Evolutionary conservation across 495 filamentous ascomycete genomes (phyloP).

Genomic region (Hyaloscypha hepaticicola): DNA sequence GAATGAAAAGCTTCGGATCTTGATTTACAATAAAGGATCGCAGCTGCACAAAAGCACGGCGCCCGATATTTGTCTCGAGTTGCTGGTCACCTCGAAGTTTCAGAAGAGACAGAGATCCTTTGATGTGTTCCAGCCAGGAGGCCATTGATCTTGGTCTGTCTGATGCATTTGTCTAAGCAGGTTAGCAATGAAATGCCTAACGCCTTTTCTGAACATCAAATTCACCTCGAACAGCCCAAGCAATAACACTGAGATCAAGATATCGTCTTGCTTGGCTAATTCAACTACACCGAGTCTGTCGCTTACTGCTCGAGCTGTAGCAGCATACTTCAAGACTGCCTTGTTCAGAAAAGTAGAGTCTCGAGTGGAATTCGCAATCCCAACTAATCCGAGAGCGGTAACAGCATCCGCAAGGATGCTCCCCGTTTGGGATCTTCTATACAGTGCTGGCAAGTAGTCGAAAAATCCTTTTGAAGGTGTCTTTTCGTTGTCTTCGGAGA

Average conservation of each 20-base stretch:
- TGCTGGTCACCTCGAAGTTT: neutral
- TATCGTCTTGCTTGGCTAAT: neutral
- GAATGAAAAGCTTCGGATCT: no score
- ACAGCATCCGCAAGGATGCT: neutral
- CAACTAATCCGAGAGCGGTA: neutral
- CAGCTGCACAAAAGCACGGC: neutral
- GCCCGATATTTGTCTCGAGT: neutral
- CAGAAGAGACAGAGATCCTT: neutral
- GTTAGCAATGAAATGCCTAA: neutral
- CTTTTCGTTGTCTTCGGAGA: neutral
- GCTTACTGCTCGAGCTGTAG: neutral
- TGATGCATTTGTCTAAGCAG: neutral
- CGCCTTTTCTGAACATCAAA: neutral
- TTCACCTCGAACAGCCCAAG: neutral
- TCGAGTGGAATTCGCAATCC: neutral
- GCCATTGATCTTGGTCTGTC: slow-evolving; percentile 1
- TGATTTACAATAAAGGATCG: neutral
- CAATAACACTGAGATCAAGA: neutral
- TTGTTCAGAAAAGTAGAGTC: neutral
- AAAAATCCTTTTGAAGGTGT: neutral
- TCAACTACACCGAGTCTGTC: neutral
- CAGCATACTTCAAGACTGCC: neutral
- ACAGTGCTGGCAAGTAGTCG: neutral
- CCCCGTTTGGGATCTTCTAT: neutral
- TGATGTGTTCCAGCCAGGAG: neutral